Base-by-base conservation (phyloP, 164 flowering plant species). In the Berberis vulgaris region DNA sequence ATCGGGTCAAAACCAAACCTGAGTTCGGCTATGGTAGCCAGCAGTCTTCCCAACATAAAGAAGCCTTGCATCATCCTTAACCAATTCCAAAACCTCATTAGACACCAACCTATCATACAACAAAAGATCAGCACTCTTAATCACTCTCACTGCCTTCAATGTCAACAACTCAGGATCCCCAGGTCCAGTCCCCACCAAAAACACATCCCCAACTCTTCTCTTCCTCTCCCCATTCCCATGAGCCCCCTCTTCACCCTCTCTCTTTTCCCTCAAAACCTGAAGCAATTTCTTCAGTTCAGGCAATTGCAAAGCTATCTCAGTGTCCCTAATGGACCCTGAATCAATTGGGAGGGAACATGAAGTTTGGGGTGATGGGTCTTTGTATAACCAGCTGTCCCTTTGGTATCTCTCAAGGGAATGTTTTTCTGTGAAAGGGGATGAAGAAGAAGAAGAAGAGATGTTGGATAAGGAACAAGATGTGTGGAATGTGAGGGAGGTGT, bases 1-100 rank as follows among this genome's bases (percentile, higher is more conserved):
- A 52, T 7, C n/a, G 54, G 26, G 26, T 26, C 26, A 26, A 52
- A 10, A 52, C 43, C 68, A 4, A 26, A 89, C 98, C 96, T 94
- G 97, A 59, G 97, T 94, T 79, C 97, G 76, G 76, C 97, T 94
- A 62, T 94, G 98, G 67, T 88, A 94, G 0, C 98, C 98, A 64
- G 98, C 96, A 71, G 98, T 88, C 70, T 94, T 94, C 54, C 97
- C 96, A 43, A 94, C 98, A 82, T 91, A 89, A 57, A 94, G 83
- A 73, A 94, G 83, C 76, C 88, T 82, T 5, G 96, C 85, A 72
- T 82, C 72, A 7, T 79, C 73, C 11, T 79, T 81, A 59, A 91
- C 91, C 81, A 88, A 80, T 65, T 84, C 74, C 79, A 94, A 66
- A 13, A 94, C 90, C 68, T 89, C 96, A 77, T 89, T 82, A 12